These are phyloP conservation scores for Wickerhamomyces pijperi DNA, from an alignment of 805 yeast species.

Conservation along the genomic window DNA sequence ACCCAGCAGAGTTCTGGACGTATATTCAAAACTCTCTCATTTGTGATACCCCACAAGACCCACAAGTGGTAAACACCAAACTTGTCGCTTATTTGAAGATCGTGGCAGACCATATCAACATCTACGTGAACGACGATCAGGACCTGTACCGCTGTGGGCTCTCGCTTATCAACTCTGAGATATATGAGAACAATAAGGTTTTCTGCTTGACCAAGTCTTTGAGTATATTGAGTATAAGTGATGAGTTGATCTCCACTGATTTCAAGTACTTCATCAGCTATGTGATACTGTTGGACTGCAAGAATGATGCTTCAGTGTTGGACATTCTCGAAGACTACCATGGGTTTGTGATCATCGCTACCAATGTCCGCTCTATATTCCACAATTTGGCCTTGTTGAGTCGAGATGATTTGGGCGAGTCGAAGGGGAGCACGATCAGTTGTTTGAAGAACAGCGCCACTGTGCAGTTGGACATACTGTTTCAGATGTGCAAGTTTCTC, in stretches of 20 bases:
- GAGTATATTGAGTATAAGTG: slow-evolving; percentile 28
- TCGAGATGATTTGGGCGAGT: slow-evolving; percentile 16
- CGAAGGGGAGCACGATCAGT: slow-evolving; percentile 21
- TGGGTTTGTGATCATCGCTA: slow-evolving; percentile 37
- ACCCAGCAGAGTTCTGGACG: slow-evolving; percentile 13
- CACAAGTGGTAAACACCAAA: slow-evolving; percentile 9
- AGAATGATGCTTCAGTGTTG: slow-evolving; percentile 28
- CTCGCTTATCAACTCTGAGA: slow-evolving; percentile 20
- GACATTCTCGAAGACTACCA: slow-evolving; percentile 38
- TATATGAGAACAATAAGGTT: slow-evolving; percentile 26
- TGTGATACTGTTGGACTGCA: slow-evolving; percentile 32
- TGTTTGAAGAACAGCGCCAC: slow-evolving; percentile 27
- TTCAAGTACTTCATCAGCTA: slow-evolving; percentile 32
- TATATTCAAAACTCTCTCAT: slow-evolving; percentile 8
- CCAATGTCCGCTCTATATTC: slow-evolving; percentile 25
- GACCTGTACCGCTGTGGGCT: slow-evolving; percentile 27
- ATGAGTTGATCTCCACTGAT: slow-evolving; percentile 19
- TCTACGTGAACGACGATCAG: slow-evolving; percentile 16
- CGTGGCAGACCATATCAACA: slow-evolving; percentile 15
- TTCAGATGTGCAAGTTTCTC: slow-evolving; percentile 41
- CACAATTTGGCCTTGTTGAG: slow-evolving; percentile 8
- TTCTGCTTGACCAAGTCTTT: slow-evolving; percentile 41
- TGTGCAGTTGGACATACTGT: slow-evolving; percentile 39
- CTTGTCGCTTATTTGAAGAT: slow-evolving; percentile 14
- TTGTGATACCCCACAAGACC: slow-evolving; percentile 5